Percentiles rank a stretch among this genome's conserved stretches.
phyloP scores from a whole-genome alignment of 2,329 filamentous ascomycete genomes.

The Chalara sp. region DNA sequence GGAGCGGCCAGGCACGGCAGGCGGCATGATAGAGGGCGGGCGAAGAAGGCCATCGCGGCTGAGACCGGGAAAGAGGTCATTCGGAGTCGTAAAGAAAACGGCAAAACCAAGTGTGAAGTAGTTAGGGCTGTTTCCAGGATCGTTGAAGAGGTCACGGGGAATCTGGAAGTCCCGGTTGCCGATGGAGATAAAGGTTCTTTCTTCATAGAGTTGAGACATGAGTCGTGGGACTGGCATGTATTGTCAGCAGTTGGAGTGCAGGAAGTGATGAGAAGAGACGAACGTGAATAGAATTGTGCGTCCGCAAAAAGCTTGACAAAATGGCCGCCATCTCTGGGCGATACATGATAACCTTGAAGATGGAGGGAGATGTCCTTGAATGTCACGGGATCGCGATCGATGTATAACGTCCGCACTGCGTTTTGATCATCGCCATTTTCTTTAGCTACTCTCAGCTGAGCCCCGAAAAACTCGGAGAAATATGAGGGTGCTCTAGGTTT shows the following conservation, averaged over 20 bases:
- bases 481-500: constrained; percentile 78
- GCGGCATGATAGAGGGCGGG: constrained; percentile 79
- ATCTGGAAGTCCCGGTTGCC: constrained; percentile 85
- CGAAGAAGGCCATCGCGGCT: constrained; percentile 72
- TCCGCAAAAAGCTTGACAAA: constrained; percentile 92
- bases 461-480: constrained; percentile 89
- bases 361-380: constrained; percentile 87
- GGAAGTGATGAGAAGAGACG: constrained; percentile 22
- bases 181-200: constrained; percentile 87
- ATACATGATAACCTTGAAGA: constrained; percentile 85
- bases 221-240: constrained; percentile 67
- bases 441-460: constrained; percentile 64
- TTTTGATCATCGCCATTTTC: constrained; percentile 34
- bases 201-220: constrained; percentile 85
- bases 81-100: constrained; percentile 75
- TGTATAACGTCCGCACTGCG: constrained; percentile 74
- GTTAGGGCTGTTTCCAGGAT: constrained; percentile 86
- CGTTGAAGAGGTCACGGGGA: constrained; percentile 77
- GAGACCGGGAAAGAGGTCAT: constrained; percentile 80
- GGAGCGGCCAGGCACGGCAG: constrained; percentile 71
- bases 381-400: constrained; percentile 84
- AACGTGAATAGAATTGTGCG: constrained; percentile 87
- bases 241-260: neutral
- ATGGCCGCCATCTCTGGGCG: constrained; percentile 73
- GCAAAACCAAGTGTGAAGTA: constrained; percentile 91